These are phyloP conservation scores for Cordyceps pruinosa DNA, from an alignment of 2,329 filamentous ascomycete genomes.

Conservation along the genomic window DNA sequence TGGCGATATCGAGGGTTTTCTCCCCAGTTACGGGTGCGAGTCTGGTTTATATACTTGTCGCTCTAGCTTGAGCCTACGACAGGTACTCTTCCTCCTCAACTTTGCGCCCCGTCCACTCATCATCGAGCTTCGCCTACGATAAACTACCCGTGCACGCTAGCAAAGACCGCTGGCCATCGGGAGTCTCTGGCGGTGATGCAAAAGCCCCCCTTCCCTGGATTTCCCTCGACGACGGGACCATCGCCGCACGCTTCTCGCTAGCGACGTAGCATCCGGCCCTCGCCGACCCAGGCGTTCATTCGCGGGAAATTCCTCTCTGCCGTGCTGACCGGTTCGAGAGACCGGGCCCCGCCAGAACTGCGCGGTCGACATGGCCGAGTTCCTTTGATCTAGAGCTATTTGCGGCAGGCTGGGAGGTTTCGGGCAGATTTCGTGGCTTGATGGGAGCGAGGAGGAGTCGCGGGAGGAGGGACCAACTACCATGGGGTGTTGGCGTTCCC, in stretches of 20 bases:
- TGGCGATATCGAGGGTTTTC: no score
- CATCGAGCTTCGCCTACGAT: background rate
- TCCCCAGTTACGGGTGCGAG: background rate
- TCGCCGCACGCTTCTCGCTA: background rate
- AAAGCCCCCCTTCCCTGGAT: background rate
- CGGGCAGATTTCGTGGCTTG: background rate
- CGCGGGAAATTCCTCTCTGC: background rate
- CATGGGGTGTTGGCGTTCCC: no score
- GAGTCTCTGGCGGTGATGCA: background rate
- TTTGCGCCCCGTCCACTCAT: background rate
- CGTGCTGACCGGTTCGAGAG: background rate
- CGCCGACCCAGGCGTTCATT: background rate
- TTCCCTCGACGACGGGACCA: background rate
- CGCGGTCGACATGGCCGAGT: background rate
- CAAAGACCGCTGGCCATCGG: background rate
- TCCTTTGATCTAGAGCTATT: background rate
- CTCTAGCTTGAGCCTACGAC: background rate
- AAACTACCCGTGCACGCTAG: background rate
- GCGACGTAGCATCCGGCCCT: background rate
- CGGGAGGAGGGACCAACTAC: no score
- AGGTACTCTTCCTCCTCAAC: background rate
- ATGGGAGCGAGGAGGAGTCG: no score
- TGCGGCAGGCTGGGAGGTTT: background rate
- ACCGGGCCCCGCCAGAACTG: background rate
- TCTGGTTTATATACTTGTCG: background rate